phyloP scores from a whole-genome alignment of 352 stramenopile species.

The Aphanomyces cochlioides region DNA sequence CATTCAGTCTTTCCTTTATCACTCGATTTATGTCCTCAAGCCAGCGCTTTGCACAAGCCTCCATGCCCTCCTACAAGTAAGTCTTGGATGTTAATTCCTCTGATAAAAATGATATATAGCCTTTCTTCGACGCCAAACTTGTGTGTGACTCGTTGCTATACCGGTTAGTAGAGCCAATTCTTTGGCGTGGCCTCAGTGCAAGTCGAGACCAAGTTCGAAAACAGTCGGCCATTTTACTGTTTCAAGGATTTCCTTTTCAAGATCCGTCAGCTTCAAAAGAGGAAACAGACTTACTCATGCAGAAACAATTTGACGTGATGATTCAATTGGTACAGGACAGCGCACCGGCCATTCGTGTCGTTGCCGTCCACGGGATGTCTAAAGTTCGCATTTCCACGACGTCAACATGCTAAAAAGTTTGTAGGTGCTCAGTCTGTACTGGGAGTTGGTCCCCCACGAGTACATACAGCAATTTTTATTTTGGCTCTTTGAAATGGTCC shows the following conservation, averaged over 20 bases:
- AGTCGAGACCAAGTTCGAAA: conserved; percentile 78
- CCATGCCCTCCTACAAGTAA: conserved; percentile 60
- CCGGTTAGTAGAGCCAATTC: conserved; percentile 72
- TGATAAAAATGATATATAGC: not conserved
- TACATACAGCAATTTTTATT: conserved; percentile 80
- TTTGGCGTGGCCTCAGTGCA: conserved; percentile 80
- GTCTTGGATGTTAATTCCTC: not conserved
- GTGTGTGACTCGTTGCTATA: conserved; percentile 82
- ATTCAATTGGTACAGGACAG: conserved; percentile 69
- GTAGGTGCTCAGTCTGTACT: conserved; percentile 70
- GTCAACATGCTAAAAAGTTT: not conserved
- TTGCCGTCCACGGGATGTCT: conserved; percentile 71
- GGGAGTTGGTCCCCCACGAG: conserved; percentile 73
- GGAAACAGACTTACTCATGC: conserved; percentile 62
- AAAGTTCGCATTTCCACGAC: conserved; percentile 35
- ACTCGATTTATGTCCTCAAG: conserved; percentile 66
- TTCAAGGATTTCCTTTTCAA: conserved; percentile 80
- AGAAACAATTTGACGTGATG: conserved; percentile 84
- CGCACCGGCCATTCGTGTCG: conserved; percentile 68
- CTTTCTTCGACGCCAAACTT: conserved; percentile 82
- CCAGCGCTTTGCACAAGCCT: conserved; percentile 63
- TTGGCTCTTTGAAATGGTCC: conserved; percentile 77
- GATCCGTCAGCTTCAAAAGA: conserved; percentile 74
- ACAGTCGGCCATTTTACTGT: conserved; percentile 74
- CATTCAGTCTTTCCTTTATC: conserved; percentile 73